Evolutionary conservation across 2,329 filamentous ascomycete species (phyloP).

Genomic region (Alternaria dauci): DNA sequence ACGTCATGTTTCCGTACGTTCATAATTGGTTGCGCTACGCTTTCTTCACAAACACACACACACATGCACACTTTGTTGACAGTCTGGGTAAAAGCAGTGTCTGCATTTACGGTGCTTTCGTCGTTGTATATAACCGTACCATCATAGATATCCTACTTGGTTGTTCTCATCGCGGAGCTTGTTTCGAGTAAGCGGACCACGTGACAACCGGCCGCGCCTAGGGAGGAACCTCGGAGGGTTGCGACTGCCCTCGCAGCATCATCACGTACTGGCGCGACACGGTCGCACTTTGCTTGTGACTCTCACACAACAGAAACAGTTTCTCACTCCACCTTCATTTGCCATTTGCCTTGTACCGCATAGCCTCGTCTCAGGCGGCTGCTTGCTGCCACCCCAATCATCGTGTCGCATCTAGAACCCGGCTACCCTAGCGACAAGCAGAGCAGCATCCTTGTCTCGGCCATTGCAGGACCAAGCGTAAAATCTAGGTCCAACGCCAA

Average conservation of each 20-base stretch:
- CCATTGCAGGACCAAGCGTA: neutral
- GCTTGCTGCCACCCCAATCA: neutral
- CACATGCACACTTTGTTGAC: constrained; percentile 5
- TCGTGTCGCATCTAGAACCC: constrained; percentile 1
- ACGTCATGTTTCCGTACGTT: constrained; percentile 3
- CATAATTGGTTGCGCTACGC: constrained; percentile 4
- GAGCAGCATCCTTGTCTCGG: neutral
- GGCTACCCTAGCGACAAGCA: neutral
- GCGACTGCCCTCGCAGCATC: neutral
- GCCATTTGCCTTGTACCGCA: neutral
- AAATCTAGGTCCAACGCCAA: constrained; percentile 4
- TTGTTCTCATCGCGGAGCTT: constrained; percentile 1
- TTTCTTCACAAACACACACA: neutral
- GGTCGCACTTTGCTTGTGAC: constrained; percentile 1
- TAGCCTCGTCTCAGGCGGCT: neutral
- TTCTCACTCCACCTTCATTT: neutral
- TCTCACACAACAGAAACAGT: neutral
- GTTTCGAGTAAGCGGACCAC: neutral
- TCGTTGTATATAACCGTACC: constrained; percentile 28
- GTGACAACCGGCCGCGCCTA: neutral
- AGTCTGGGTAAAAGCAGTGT: constrained; percentile 13
- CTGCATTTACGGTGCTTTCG: constrained; percentile 24
- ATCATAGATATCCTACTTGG: constrained; percentile 16
- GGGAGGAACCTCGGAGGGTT: neutral
- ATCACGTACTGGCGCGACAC: neutral